phyloP scores from a whole-genome alignment of 2,329 filamentous ascomycete genomes.

The Huntiella moniliformis region DNA sequence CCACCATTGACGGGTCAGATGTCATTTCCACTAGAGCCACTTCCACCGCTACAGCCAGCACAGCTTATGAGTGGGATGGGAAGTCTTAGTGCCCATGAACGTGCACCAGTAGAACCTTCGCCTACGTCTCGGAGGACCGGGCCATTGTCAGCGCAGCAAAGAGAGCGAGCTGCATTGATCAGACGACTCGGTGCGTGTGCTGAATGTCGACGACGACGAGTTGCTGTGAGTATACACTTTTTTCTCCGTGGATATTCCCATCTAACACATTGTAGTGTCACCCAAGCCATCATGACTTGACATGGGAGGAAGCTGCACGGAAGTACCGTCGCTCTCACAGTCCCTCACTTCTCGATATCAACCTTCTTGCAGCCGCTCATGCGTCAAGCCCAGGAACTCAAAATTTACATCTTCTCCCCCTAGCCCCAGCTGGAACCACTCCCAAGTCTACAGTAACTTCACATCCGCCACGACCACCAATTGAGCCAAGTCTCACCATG shows the following conservation, averaged over 20 bases:
- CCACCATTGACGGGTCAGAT: constrained; percentile 23
- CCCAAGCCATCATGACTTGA: constrained; percentile 40
- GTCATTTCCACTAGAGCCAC: constrained; percentile 31
- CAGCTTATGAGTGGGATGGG: constrained; percentile 30
- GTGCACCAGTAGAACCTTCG: constrained; percentile 12
- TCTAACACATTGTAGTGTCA: constrained; percentile 27
- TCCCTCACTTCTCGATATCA: constrained; percentile 30
- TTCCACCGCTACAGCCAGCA: constrained; percentile 24
- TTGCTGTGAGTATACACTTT: constrained; percentile 31
- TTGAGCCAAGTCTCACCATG: not conserved
- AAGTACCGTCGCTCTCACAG: constrained; percentile 36
- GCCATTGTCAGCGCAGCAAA: constrained; percentile 37
- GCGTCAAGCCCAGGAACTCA: constrained; percentile 28
- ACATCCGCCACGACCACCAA: not conserved
- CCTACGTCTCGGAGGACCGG: constrained; percentile 38
- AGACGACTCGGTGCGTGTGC: constrained; percentile 38
- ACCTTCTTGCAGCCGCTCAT: constrained; percentile 22
- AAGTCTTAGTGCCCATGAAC: no score
- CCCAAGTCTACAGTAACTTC: not conserved
- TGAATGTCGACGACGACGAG: constrained; percentile 36
- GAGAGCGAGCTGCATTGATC: constrained; percentile 40
- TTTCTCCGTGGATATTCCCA: not conserved
- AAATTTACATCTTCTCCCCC: constrained; percentile 10
- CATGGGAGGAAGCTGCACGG: constrained; percentile 37
- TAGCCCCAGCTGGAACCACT: no score